Percentiles rank a stretch among this genome's conserved stretches.
Evolutionary conservation across 441 rosid species (phyloP).

Genomic region (Jatropha multifida): DNA sequence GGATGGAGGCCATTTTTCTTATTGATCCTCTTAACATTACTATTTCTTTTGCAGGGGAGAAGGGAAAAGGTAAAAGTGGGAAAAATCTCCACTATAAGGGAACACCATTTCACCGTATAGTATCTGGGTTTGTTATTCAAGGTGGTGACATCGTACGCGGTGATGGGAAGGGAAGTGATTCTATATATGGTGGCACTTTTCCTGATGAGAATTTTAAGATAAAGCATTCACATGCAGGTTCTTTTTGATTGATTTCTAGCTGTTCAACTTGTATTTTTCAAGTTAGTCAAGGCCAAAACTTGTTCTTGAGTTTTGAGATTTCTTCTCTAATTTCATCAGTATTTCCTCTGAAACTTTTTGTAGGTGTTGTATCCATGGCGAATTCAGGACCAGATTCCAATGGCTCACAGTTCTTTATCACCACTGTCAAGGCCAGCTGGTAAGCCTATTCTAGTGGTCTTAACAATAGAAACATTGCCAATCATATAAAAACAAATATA

Average conservation of each 20-base stretch:
- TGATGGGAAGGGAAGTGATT: slow-evolving; percentile 77
- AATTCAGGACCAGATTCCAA: slow-evolving; percentile 88
- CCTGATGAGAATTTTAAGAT: slow-evolving; percentile 86
- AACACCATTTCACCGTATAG: slow-evolving; percentile 83
- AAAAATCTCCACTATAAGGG: slow-evolving; percentile 75
- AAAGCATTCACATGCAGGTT: slow-evolving; percentile 87
- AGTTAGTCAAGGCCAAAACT: not conserved
- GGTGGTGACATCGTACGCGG: slow-evolving; percentile 78
- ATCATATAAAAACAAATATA: too few relatives aligned
- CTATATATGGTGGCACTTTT: slow-evolving; percentile 76
- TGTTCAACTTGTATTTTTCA: not conserved
- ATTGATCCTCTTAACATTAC: slow-evolving; percentile 3
- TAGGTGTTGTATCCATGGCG: slow-evolving; percentile 91
- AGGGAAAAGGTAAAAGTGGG: slow-evolving; percentile 55
- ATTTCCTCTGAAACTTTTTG: slow-evolving; percentile 5
- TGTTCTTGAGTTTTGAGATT: not conserved
- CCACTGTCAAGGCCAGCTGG: slow-evolving; percentile 92
- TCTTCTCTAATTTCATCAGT: not conserved
- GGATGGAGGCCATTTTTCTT: not conserved
- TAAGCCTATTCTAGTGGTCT: slow-evolving; percentile 28
- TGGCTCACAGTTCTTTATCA: slow-evolving; percentile 93
- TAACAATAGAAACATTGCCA: not conserved
- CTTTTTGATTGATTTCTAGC: not conserved
- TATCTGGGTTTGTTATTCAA: slow-evolving; percentile 92
- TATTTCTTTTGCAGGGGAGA: slow-evolving; percentile 51